Conservation (phyloP, 805 yeast species). For the Yamadazyma laniorum region DNA sequence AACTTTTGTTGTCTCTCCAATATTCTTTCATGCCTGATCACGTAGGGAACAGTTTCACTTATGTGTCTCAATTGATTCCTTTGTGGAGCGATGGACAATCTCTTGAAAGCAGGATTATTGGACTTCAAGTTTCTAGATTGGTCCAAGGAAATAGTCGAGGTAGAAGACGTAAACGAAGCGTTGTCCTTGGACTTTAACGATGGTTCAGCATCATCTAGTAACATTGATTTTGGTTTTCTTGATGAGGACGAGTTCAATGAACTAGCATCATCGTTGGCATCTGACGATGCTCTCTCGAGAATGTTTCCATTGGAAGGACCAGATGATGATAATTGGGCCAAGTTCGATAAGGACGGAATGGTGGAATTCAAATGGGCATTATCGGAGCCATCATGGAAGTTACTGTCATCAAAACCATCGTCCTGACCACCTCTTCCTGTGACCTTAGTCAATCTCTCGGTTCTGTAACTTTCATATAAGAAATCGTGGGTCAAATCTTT, state of each 20-base stretch:
- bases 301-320: conserved; percentile 20
- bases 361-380: conserved; percentile 14
- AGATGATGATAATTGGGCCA: conserved; percentile 46
- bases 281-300: not conserved
- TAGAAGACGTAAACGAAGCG: conserved; percentile 29
- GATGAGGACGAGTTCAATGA: conserved; percentile 22
- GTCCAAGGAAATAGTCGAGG: conserved; percentile 30
- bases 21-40: conserved; percentile 72
- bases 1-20: conserved; percentile 73
- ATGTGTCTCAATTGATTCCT: conserved; percentile 70
- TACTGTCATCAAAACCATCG: conserved; percentile 25
- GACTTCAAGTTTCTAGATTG: conserved; percentile 19
- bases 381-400: conserved; percentile 27
- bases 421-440: conserved; percentile 36
- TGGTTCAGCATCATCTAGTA: conserved; percentile 24
- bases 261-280: conserved; percentile 16
- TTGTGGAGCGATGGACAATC: conserved; percentile 45
- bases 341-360: conserved; percentile 59
- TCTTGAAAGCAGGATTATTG: conserved; percentile 36
- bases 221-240: conserved; percentile 32
- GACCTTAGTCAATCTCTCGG: conserved; percentile 67
- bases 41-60: conserved; percentile 84
- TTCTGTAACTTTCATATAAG: conserved; percentile 75
- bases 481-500: conserved; percentile 77
- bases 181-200: conserved; percentile 26